Evolutionary conservation across 169 alveolate genomes (phyloP).

Genomic region (Blepharisma undulans): DNA sequence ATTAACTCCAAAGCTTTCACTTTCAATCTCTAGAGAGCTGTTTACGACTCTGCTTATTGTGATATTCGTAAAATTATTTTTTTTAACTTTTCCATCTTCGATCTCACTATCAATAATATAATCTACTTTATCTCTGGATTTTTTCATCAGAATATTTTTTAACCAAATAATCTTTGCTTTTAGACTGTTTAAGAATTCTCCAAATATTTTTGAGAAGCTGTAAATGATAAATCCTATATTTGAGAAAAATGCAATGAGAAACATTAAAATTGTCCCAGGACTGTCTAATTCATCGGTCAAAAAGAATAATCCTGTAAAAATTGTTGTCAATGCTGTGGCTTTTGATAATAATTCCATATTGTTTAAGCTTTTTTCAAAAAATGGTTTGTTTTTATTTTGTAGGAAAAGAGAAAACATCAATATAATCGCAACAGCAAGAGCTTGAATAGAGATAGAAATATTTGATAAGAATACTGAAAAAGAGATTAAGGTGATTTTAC

Average conservation of each 20-base stretch:
- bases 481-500: conserved; percentile 41
- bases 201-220: background rate
- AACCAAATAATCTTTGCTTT: background rate
- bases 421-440: background rate
- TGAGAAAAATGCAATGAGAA: background rate
- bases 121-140: background rate
- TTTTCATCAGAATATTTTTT: too few relatives aligned
- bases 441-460: background rate
- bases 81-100: background rate
- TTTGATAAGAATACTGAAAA: conserved; percentile 28
- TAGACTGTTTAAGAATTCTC: background rate
- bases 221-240: background rate
- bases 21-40: background rate
- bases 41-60: background rate
- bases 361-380: background rate
- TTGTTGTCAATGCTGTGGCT: background rate
- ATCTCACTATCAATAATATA: background rate
- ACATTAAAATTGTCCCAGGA: background rate
- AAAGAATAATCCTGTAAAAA: background rate
- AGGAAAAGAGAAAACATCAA: background rate
- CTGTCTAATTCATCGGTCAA: background rate
- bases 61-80: background rate
- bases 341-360: background rate
- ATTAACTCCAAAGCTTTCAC: background rate
- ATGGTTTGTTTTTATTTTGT: background rate